Evolutionary conservation across 2,329 filamentous ascomycete genomes (phyloP).

Genomic region (Cercospora janseana): DNA sequence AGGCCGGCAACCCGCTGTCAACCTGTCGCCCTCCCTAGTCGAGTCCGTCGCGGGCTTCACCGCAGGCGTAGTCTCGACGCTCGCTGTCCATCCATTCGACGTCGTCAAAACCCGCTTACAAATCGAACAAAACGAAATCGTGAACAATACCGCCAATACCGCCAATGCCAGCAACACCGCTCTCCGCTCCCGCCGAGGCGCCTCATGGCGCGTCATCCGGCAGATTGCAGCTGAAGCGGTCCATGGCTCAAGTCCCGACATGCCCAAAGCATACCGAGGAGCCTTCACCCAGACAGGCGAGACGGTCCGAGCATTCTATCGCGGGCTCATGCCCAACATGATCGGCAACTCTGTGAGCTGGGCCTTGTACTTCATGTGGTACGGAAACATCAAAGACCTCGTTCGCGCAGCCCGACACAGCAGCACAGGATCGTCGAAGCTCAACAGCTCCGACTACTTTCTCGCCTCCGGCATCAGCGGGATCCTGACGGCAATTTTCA

Average conservation of each 20-base stretch:
- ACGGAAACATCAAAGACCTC: constrained; percentile 58
- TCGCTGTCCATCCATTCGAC: constrained; percentile 88
- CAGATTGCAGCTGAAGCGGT: constrained; percentile 32
- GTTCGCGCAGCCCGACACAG: constrained; percentile 40
- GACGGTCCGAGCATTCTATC: constrained; percentile 65
- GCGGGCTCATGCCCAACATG: constrained; percentile 85
- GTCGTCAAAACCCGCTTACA: constrained; percentile 96
- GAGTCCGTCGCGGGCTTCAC: constrained; percentile 88
- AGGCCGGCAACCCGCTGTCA: constrained; percentile 47
- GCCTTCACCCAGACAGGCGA: constrained; percentile 15
- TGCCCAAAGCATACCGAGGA: constrained; percentile 4
- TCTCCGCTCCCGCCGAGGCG: constrained; percentile 25
- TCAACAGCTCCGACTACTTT: constrained; percentile 74
- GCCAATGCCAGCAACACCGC: too few relatives aligned
- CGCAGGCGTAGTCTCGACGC: constrained; percentile 80
- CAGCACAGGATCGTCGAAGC: constrained; percentile 41
- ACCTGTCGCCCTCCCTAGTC: constrained; percentile 72
- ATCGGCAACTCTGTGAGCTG: constrained; percentile 87
- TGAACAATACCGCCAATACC: neutral
- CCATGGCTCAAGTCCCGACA: constrained; percentile 16
- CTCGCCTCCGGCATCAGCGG: constrained; percentile 69
- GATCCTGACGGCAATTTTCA: constrained; percentile 72
- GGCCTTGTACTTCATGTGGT: constrained; percentile 87
- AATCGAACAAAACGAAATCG: constrained; percentile 34
- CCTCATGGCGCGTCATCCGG: constrained; percentile 31